A percentile compares a stretch with the other conserved stretches of the same genome.
phyloP scores from a whole-genome alignment of 495 filamentous ascomycete species.

The Entonaema liquescens region DNA sequence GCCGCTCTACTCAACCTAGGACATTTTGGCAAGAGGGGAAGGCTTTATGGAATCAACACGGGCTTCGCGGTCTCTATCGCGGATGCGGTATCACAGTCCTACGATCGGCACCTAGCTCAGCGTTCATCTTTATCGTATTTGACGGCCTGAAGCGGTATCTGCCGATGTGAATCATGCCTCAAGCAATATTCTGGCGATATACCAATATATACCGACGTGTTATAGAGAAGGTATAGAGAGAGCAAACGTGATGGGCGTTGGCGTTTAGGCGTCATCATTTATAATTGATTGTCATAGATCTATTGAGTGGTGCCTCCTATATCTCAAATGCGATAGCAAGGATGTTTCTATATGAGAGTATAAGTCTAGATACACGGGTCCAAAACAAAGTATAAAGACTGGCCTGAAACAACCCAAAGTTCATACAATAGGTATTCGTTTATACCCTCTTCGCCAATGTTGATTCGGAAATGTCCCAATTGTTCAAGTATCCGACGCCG shows the following conservation, averaged over 20 bases:
- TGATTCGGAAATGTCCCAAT: constrained; percentile 68
- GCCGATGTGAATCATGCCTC: constrained; percentile 46
- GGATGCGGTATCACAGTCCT: constrained; percentile 94
- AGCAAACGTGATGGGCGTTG: constrained; percentile 17
- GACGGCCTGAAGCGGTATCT: constrained; percentile 80
- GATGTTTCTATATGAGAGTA: not conserved
- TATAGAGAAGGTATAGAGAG: constrained; percentile 36
- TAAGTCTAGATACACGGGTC: not conserved
- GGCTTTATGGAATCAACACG: constrained; percentile 80
- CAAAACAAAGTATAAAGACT: not conserved
- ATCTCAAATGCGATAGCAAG: not conserved
- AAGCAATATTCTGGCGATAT: constrained; percentile 10
- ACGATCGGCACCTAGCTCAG: constrained; percentile 90
- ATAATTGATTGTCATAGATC: constrained; percentile 21
- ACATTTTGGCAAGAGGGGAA: constrained; percentile 75
- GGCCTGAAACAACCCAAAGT: not conserved
- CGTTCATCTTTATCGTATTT: constrained; percentile 94
- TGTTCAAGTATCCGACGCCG: constrained; percentile 77
- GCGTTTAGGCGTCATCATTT: constrained; percentile 36
- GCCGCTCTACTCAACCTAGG: constrained; percentile 52
- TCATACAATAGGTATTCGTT: not conserved
- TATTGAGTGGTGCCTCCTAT: not conserved
- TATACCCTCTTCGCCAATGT: constrained; percentile 36
- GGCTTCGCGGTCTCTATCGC: constrained; percentile 84
- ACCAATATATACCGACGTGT: constrained; percentile 10